Conservation (phyloP, 129 eudicot species). For the Lactuca sativa region DNA sequence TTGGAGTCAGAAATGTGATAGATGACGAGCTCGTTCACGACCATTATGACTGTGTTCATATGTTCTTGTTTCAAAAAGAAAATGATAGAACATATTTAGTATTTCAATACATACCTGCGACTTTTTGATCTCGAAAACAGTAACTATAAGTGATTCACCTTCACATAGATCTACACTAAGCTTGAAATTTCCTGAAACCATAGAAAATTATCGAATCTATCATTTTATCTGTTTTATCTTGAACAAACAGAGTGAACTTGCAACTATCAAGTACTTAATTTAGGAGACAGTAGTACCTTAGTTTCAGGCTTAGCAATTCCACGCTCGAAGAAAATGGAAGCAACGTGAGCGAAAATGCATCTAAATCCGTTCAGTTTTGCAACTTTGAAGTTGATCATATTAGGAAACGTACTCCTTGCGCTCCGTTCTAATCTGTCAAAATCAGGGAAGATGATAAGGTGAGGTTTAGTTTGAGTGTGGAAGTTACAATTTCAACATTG, state of each 20-base stretch:
- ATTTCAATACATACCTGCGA: constrained; percentile 55
- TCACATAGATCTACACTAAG: constrained; percentile 96
- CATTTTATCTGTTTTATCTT: not conserved
- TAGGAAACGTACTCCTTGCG: constrained; percentile 92
- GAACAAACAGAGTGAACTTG: not conserved
- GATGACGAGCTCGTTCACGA: constrained; percentile 61
- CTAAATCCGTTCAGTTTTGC: constrained; percentile 80
- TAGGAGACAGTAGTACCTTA: constrained; percentile 57
- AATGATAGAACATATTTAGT: constrained; percentile 7
- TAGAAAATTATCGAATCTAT: constrained; percentile 9
- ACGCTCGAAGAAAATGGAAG: constrained; percentile 90
- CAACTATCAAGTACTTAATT: not conserved
- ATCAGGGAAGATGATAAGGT: not conserved
- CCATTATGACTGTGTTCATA: constrained; percentile 6
- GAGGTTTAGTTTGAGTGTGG: not conserved
- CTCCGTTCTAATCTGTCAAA: constrained; percentile 62
- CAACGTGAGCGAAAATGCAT: constrained; percentile 83
- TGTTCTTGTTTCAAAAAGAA: not conserved
- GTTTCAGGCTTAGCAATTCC: constrained; percentile 91
- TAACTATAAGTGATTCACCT: constrained; percentile 76
- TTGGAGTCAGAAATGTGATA: constrained; percentile 51
- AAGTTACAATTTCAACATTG: not conserved
- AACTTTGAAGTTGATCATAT: constrained; percentile 73
- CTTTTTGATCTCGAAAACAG: constrained; percentile 75
- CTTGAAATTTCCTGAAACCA: constrained; percentile 78